phyloP scores from a whole-genome alignment of 2,329 filamentous ascomycete species.

The Cladorrhinum sp. region DNA sequence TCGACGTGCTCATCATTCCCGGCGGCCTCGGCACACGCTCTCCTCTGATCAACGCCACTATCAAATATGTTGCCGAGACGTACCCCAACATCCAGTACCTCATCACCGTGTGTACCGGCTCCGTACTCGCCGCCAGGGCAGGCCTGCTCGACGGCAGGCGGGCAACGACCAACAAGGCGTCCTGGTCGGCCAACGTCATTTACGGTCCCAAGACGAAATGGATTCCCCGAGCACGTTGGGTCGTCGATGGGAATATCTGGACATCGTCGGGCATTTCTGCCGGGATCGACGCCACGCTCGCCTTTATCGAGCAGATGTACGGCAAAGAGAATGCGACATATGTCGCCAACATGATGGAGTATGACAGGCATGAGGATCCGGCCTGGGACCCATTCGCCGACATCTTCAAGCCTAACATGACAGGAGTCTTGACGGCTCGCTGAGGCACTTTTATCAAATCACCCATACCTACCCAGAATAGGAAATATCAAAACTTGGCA shows the following conservation, averaged over 20 bases:
- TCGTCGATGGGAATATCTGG: conserved; percentile 53
- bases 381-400: conserved; percentile 29
- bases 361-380: conserved; percentile 20
- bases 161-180: conserved; percentile 53
- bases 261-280: conserved; percentile 51
- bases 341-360: conserved; percentile 26
- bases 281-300: conserved; percentile 37
- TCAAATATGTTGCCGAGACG: conserved; percentile 20
- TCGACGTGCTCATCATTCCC: conserved; percentile 30
- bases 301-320: conserved; percentile 37
- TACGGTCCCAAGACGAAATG: conserved; percentile 42
- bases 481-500: too few species aligned
- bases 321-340: conserved; percentile 28
- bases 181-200: conserved; percentile 34
- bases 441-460: too few species aligned
- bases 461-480: too few species aligned
- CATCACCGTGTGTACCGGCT: conserved; percentile 46
- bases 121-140: conserved; percentile 45
- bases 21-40: conserved; percentile 28
- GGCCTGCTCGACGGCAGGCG: conserved; percentile 48
- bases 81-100: conserved; percentile 28
- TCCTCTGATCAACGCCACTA: conserved; percentile 9
- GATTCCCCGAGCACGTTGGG: conserved; percentile 50
- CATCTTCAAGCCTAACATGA: conserved; percentile 24
- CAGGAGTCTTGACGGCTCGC: too few species aligned